Evolutionary conservation across 768 basidiomycete species (phyloP), one percentile per base, ranked within the genome.

Genomic region (Lactarius deliciosus): DNA sequence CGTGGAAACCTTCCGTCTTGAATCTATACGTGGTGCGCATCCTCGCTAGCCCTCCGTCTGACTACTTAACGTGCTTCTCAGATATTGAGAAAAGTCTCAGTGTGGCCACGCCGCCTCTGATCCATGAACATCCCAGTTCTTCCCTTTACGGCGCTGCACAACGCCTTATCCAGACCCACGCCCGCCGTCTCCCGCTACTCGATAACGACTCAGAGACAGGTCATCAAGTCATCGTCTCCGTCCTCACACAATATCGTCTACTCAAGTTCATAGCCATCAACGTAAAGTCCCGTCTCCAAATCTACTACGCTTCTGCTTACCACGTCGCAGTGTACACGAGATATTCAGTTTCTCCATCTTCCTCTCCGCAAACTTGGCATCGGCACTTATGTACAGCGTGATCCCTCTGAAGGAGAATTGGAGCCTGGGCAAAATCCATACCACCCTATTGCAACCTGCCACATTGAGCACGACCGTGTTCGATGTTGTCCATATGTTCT

Each of bases 191-290:
- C 16, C 97, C 97, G 15, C 83, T 99, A 9, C 91, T 99, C 53
- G 97, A 98, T 74, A 83, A 86, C 66, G 97, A 98, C 74, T 84
- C 91, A 1, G 93, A 94, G 75, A 98, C 96, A 3, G 92, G 92
- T 10, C 94, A 96, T 62, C 95, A 98, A 78, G 88, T 98, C 53
- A 93, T 99, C 72, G 88, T 98, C 28, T 94, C 92, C 28, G 96
- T 98, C 5, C 80, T 99, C 64, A 99, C 97, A 0, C 97, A 98
- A 76, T 99, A 99, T 74, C 87, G 97, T 41, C 90, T 98, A 18
- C 89, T 99, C 79, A 98, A 98, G 77, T 98, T 98, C 77, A 96
- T 99, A 67, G 87, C 97, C 40, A 96, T 96, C 74, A 99, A 98
- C 77, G 96, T 96, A 73, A 64, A 86, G 78, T 25, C 20, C 38